phyloP scores from a whole-genome alignment of 1,284 basidiomycete genomes.

The Entoloma clypeatum region DNA sequence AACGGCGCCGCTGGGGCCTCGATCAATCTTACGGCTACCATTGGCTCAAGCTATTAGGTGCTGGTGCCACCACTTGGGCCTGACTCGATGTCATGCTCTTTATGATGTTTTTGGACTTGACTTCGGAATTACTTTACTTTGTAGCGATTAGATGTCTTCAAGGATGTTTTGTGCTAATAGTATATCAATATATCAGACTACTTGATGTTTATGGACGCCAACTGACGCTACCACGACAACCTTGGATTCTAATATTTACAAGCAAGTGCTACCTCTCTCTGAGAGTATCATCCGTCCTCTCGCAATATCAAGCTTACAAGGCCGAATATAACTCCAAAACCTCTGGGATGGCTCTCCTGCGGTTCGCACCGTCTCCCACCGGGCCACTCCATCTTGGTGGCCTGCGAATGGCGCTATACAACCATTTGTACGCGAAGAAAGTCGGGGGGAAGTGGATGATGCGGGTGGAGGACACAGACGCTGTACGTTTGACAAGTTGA shows the following conservation, averaged over 20 bases:
- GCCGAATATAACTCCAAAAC: no score
- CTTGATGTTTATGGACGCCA: no score
- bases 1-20: slow-evolving; percentile 7
- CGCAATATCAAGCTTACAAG: no score
- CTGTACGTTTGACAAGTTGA: slow-evolving; percentile 56
- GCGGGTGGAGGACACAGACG: slow-evolving; percentile 94
- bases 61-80: background rate
- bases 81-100: background rate
- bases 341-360: slow-evolving; percentile 63
- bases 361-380: slow-evolving; percentile 97
- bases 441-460: slow-evolving; percentile 86
- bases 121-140: slow-evolving; percentile 1
- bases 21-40: slow-evolving; percentile 13
- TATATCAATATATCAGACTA: background rate
- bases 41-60: background rate
- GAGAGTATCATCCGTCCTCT: no score
- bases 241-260: no score
- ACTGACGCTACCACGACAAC: no score
- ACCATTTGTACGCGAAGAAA: slow-evolving; percentile 83
- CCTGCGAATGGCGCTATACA: slow-evolving; percentile 93
- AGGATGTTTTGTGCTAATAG: no score
- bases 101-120: no score
- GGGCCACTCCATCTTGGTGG: slow-evolving; percentile 94
- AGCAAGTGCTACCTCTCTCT: no score
- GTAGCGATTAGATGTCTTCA: slow-evolving; percentile 14